Conservation (phyloP, 129 eudicot genomes). For the Flaveria brownii region DNA sequence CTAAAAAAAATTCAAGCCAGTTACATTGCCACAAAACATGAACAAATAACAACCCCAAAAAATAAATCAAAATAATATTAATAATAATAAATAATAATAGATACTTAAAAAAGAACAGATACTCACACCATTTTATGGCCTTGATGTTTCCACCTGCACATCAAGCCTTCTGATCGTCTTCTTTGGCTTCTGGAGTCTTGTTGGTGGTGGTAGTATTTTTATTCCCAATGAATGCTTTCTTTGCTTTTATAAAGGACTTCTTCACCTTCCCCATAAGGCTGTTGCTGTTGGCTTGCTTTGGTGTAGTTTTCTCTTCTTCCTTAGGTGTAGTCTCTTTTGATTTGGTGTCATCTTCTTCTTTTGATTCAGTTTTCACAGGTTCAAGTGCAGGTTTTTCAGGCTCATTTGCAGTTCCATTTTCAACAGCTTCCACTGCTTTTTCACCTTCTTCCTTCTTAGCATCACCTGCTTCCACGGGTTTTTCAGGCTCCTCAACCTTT, state of each 20-base stretch:
- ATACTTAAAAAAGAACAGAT: slow-evolving; percentile 4
- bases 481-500: slow-evolving; percentile 30
- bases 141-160: not conserved
- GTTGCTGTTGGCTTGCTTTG: slow-evolving; percentile 57
- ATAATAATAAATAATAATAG: not conserved
- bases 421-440: not conserved
- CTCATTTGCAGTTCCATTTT: slow-evolving; percentile 14
- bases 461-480: slow-evolving; percentile 15
- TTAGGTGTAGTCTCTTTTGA: slow-evolving; percentile 35
- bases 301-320: slow-evolving; percentile 60
- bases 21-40: slow-evolving; percentile 27
- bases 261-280: slow-evolving; percentile 74
- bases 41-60: slow-evolving; percentile 26
- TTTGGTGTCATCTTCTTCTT: slow-evolving; percentile 38
- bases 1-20: slow-evolving; percentile 38
- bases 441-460: slow-evolving; percentile 27
- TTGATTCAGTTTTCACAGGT: slow-evolving; percentile 21
- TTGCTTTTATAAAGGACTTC: slow-evolving; percentile 86
- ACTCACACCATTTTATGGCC: slow-evolving; percentile 20
- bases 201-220: slow-evolving; percentile 7
- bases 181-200: slow-evolving; percentile 28
- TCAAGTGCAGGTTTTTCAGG: slow-evolving; percentile 27
- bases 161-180: slow-evolving; percentile 31
- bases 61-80: not conserved
- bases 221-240: slow-evolving; percentile 83